Percentiles rank a stretch among this genome's conserved stretches.
Evolutionary conservation across 2,329 filamentous ascomycete genomes (phyloP).

Genomic region (Penicillium sp.): DNA sequence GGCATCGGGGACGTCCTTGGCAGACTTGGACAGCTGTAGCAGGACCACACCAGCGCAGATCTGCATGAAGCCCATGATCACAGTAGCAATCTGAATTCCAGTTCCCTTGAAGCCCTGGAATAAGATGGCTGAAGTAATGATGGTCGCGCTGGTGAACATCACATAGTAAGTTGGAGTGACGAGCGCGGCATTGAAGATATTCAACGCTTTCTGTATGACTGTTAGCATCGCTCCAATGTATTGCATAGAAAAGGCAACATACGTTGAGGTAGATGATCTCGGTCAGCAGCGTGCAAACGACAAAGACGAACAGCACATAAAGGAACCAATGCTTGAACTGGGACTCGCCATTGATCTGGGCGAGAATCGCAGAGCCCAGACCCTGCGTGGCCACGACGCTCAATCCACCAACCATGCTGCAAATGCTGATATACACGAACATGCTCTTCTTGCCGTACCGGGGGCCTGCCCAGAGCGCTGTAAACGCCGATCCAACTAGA

Average conservation of each 20-base stretch:
- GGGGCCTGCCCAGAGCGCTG: slow-evolving; percentile 79
- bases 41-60: slow-evolving; percentile 93
- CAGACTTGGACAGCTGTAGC: slow-evolving; percentile 94
- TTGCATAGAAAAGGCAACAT: slow-evolving; percentile 48
- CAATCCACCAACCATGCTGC: slow-evolving; percentile 89
- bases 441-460: slow-evolving; percentile 95
- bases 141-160: slow-evolving; percentile 94
- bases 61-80: slow-evolving; percentile 88
- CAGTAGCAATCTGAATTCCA: slow-evolving; percentile 75
- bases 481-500: slow-evolving; percentile 69
- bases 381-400: slow-evolving; percentile 96
- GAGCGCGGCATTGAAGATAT: slow-evolving; percentile 93
- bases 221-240: slow-evolving; percentile 10
- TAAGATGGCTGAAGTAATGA: slow-evolving; percentile 87
- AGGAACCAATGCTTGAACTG: slow-evolving; percentile 99
- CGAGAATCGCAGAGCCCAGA: slow-evolving; percentile 84
- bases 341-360: slow-evolving; percentile 75
- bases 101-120: slow-evolving; percentile 95
- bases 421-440: slow-evolving; percentile 96
- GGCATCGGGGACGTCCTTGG: slow-evolving; percentile 93
- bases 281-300: slow-evolving; percentile 81
- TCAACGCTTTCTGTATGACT: slow-evolving; percentile 82
- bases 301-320: slow-evolving; percentile 88
- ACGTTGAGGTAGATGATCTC: slow-evolving; percentile 97
- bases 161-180: slow-evolving; percentile 99